phyloP scores from a whole-genome alignment of 2,329 filamentous ascomycete species.

The Sordariomycetes sp. region DNA sequence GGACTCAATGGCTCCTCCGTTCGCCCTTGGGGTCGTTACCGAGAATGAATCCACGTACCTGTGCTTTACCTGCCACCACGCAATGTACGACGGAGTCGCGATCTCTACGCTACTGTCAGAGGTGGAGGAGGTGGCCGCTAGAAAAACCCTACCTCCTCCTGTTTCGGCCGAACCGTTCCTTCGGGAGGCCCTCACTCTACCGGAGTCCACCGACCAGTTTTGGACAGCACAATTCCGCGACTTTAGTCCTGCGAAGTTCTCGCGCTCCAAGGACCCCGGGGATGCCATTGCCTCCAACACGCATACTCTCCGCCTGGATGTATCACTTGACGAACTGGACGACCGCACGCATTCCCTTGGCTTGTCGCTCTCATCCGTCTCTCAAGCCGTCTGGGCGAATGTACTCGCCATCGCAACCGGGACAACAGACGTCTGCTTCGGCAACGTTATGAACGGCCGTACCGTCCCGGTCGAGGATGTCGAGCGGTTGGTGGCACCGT shows the following conservation, averaged over 20 bases:
- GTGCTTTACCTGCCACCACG: conserved; percentile 57
- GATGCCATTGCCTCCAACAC: conserved; percentile 7
- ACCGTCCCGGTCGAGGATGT: conserved; percentile 51
- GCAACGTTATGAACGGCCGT: conserved; percentile 72
- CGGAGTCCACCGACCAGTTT: conserved; percentile 41
- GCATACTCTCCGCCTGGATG: conserved; percentile 14
- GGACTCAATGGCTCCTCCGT: conserved; percentile 28
- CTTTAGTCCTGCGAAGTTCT: conserved; percentile 23
- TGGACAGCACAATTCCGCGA: conserved; percentile 47
- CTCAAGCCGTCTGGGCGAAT: conserved; percentile 62
- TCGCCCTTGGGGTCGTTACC: conserved; percentile 28
- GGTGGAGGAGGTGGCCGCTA: conserved; percentile 44
- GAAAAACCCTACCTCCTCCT: conserved; percentile 28
- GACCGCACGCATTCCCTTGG: conserved; percentile 35
- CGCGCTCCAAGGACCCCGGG: conserved; percentile 13
- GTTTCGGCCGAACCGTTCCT: conserved; percentile 53
- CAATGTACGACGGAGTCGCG: conserved; percentile 74
- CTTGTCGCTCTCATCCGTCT: conserved; percentile 49
- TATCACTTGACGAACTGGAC: conserved; percentile 31
- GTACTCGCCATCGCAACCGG: conserved; percentile 43
- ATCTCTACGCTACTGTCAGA: conserved; percentile 58
- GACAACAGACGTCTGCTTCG: conserved; percentile 64
- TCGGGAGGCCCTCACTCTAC: conserved; percentile 34
- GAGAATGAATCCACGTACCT: conserved; percentile 18
- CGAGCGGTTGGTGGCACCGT: conserved; percentile 68